Percentiles rank a stretch among this genome's conserved stretches.
Conservation (phyloP, 345 rosid species). For the Angophora floribunda region DNA sequence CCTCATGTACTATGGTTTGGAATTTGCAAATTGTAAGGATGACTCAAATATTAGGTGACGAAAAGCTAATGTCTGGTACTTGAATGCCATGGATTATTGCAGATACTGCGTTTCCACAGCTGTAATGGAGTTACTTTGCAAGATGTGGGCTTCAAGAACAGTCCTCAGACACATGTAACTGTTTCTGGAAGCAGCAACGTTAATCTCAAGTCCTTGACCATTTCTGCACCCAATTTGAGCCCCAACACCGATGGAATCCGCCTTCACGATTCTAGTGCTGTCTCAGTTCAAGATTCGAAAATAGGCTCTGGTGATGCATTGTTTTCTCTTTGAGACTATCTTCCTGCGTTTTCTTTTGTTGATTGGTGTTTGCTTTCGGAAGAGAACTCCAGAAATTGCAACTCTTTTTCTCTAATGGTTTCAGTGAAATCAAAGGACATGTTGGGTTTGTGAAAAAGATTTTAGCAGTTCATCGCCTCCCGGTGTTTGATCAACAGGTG, state of each 20-base stretch:
- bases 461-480: not conserved
- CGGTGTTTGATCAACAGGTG: not conserved
- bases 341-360: not conserved
- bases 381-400: not conserved
- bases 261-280: not conserved
- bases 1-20: not conserved
- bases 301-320: constrained; percentile 5
- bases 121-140: not conserved
- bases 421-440: not conserved
- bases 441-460: not conserved
- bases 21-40: not conserved
- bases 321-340: not conserved
- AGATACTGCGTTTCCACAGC: not conserved
- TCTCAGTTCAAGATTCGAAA: not conserved
- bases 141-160: not conserved
- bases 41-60: not conserved
- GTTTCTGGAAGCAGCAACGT: not conserved
- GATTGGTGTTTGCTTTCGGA: not conserved
- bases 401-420: not conserved
- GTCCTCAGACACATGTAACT: not conserved
- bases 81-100: not conserved
- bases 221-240: constrained; percentile 14
- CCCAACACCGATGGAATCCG: constrained; percentile 44
- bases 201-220: not conserved
- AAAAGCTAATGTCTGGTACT: not conserved